phyloP scores from a whole-genome alignment of 2,329 filamentous ascomycete genomes.

The Fusarium mundagurra region DNA sequence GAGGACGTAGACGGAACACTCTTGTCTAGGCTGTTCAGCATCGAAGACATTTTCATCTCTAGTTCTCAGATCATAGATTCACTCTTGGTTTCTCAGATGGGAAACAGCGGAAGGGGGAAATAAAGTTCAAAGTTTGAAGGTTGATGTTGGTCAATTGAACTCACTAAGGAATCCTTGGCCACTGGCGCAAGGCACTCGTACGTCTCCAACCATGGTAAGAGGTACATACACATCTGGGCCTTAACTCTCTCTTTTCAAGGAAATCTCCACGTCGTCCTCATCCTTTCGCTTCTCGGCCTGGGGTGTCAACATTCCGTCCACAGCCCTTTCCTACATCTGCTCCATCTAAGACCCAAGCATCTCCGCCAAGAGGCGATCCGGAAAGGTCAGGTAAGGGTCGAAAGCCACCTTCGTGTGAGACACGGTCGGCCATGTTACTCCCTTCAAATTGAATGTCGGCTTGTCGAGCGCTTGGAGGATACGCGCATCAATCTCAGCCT shows the following conservation, averaged over 20 bases:
- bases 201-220: not conserved
- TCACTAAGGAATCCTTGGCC: not conserved
- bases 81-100: not conserved
- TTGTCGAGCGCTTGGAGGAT: not conserved
- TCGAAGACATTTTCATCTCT: no score
- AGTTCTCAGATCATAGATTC: no score
- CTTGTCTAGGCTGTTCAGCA: not conserved
- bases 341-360: not conserved
- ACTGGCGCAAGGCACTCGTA: not conserved
- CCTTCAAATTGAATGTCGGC: not conserved
- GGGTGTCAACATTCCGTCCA: no score
- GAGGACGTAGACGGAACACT: not conserved
- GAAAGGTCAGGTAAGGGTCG: not conserved
- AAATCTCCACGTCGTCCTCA: rapidly evolving
- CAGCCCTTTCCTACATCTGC: not conserved
- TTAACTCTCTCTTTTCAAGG: rapidly evolving
- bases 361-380: not conserved
- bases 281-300: not conserved
- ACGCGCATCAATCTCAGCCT: not conserved
- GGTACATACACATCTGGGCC: not conserved
- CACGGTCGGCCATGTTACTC: not conserved
- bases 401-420: not conserved
- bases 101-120: no score
- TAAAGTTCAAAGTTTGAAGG: not conserved
- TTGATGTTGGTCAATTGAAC: not conserved